Base-by-base conservation (phyloP, 169 alveolate species). In the Babesia sp. region DNA sequence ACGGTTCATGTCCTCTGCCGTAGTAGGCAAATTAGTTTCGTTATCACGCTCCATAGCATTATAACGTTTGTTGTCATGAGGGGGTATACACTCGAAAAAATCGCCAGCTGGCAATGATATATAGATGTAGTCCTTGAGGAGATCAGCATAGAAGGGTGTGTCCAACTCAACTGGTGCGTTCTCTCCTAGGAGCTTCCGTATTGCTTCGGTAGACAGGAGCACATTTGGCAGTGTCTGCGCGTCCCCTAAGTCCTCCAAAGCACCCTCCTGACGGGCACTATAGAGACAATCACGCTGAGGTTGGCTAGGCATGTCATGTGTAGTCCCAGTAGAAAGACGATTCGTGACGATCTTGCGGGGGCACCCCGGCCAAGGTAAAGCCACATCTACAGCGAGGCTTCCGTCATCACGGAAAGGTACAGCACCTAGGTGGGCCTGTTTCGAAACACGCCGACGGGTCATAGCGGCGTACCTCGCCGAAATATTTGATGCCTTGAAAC, bases 91-190 rank as follows among this genome's bases (percentile, higher is more conserved):
- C 70, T 72, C 80, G 69, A 71, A 81, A 22, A 72, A 81, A 42
- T 81, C 76, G 12, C 89, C 89, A 2, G 71, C 75, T 2, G 89
- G 85, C 29, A 81, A 80, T 12, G 84, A 64, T 16, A 81, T 28
- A 33, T 71, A 81, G 18, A 71, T 48, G 46, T 71, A 81, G n/a
- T 81, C 76, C 75, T 71, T 44, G 28, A 81, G 51, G n/a, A 71
- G 59, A 31, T 73, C 70, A 28, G 85, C 84, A 26, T 63, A 81
- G 44, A 81, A 81, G n/a, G 89, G 85, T 18, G 53, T 71, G 56
- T 81, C 89, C 36, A 81, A 60, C 58, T 81, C 81, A 12, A 28
- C 22, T 37, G 89, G 89, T 3, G 89, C 89, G 37, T 72, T 48
- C 39, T 81, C 85, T 2, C 31, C 36, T 16, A 81, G 59, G 2